Base-by-base conservation (phyloP, 2,329 filamentous ascomycete genomes). In the Sporothrix globosa region DNA sequence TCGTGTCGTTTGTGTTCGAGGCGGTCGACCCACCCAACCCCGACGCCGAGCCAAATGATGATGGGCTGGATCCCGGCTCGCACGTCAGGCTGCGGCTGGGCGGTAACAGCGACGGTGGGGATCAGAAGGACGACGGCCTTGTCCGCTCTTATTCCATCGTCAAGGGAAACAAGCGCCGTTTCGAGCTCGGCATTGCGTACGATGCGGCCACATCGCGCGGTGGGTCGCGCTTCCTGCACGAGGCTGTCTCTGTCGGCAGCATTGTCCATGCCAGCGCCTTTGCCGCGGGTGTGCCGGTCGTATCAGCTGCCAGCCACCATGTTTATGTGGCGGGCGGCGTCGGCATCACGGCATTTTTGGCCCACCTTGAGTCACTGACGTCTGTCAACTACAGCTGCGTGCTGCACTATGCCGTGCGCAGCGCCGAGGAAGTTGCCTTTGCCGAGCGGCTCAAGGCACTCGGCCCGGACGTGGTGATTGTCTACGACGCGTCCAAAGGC, bases 241-340 rank as follows among this genome's bases (percentile, higher is more conserved):
- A 84, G 19, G 71, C 77, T 0, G 77, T 83, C 0, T 75, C 81
- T 0, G 78, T 82, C 0, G 87, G 86, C 0, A 83, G 87, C 70
- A 73, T 80, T 2, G 73, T 91, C 9, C 80, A 83, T 10, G 82
- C 87, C 1, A 82, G 84, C 2, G 81, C 82, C 44, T 82, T 89
- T 41, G 86, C 83, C 0, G 76, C 79, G 0, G 85, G 82, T 54
- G 82, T 88, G 30, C 82, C 82, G 1, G 77, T 83, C 1, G 80
- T 79, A 0, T 75, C 71, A 2, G 78, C 82, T 0, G 86, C 86
- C 9, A 87, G 85, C 73, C 82, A 85, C 66, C 88, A 90, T 73
- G 81, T 91, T 52, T 87, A 90, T 74, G 84, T 91, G 41, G 87
- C 83, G 0, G 89, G 86, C 11, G 89, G 89, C 0, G 87, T 91